phyloP scores from a whole-genome alignment of 345 rosid species.

The Eucalyptus pauciflora region DNA sequence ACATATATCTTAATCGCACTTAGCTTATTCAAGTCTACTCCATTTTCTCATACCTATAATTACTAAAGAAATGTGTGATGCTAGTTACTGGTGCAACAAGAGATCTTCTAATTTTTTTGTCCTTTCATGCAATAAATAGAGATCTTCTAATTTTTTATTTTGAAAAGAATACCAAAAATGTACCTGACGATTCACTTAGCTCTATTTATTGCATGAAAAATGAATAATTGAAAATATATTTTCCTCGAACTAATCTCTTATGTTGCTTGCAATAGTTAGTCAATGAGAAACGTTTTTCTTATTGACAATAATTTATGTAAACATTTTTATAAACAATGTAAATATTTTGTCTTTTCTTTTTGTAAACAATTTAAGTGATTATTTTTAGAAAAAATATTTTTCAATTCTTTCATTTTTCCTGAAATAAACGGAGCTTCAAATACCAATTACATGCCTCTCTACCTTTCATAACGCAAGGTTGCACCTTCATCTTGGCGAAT shows the following conservation, averaged over 20 bases:
- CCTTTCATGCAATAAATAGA: too few relatives aligned
- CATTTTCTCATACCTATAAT: background rate
- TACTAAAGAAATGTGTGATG: background rate
- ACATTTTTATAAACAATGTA: too few relatives aligned
- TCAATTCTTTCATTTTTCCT: rapidly evolving
- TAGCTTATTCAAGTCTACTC: background rate
- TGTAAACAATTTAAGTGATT: too few relatives aligned
- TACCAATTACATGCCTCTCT: background rate
- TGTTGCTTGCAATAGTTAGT: too few relatives aligned
- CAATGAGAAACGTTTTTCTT: too few relatives aligned
- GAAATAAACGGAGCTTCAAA: too few relatives aligned
- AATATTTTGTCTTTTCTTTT: too few relatives aligned
- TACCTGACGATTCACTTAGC: background rate
- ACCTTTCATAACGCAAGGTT: background rate
- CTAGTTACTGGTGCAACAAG: background rate
- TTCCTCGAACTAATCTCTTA: too few relatives aligned
- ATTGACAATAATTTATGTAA: too few relatives aligned
- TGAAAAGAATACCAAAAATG: background rate
- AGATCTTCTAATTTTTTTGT: background rate
- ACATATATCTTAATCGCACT: background rate
- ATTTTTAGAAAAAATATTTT: too few relatives aligned
- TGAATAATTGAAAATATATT: too few relatives aligned
- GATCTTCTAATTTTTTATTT: background rate
- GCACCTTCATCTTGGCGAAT: background rate
- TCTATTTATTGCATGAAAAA: rapidly evolving